A percentile compares a stretch with the other conserved stretches of the same genome.
Evolutionary conservation across 2,329 filamentous ascomycete species (phyloP).

Genomic region (Fusarium beomiforme): DNA sequence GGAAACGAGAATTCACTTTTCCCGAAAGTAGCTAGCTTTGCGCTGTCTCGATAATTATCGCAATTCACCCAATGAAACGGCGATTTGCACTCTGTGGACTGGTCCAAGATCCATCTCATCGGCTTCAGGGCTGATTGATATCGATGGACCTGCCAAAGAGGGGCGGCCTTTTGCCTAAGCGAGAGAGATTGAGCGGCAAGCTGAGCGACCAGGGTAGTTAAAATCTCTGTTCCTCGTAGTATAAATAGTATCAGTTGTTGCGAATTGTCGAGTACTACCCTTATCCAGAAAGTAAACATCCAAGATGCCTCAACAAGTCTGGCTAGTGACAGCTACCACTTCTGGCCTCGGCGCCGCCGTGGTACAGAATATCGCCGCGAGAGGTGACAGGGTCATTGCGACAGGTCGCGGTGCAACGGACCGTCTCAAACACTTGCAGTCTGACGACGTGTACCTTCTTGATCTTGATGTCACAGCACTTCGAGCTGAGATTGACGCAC

Average conservation of each 20-base stretch:
- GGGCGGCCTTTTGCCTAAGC: not conserved
- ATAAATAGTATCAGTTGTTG: not conserved
- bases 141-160: not conserved
- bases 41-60: not conserved
- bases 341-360: slow-evolving; percentile 14
- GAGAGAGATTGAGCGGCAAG: too few relatives aligned
- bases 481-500: not conserved
- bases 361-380: not conserved
- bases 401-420: not conserved
- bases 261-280: accelerated
- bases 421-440: not conserved
- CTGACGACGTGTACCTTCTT: not conserved
- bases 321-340: slow-evolving; percentile 10
- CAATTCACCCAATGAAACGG: not conserved
- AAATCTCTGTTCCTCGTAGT: not conserved
- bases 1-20: not conserved
- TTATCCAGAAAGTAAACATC: accelerated
- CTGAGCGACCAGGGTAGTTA: too few relatives aligned
- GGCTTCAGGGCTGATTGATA: not conserved
- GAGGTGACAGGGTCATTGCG: slow-evolving; percentile 4
- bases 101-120: not conserved
- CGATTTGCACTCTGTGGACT: not conserved
- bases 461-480: slow-evolving; percentile 3
- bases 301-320: not conserved
- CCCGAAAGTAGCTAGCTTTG: slow-evolving; percentile 9